Evolutionary conservation across 2,329 filamentous ascomycete genomes (phyloP).

Genomic region (Chlorencoelia australis): DNA sequence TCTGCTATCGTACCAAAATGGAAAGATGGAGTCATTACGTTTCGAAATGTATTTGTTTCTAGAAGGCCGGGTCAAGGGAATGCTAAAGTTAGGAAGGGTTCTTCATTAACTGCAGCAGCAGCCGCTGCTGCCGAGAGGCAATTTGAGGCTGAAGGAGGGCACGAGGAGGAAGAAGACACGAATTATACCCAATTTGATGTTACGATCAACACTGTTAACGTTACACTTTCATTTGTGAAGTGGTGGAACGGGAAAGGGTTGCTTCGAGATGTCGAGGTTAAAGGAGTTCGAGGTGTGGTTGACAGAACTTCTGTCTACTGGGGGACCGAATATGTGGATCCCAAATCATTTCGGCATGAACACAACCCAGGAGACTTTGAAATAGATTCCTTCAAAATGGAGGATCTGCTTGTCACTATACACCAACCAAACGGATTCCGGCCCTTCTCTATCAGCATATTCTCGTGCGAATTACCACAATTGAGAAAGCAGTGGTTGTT

Average conservation of each 20-base stretch:
- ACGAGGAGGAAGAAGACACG: slow-evolving; percentile 63
- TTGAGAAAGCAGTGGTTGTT: slow-evolving; percentile 94
- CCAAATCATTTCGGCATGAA: slow-evolving; percentile 76
- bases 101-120: slow-evolving; percentile 72
- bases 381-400: slow-evolving; percentile 91
- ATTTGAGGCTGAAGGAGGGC: slow-evolving; percentile 34
- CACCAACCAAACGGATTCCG: slow-evolving; percentile 85
- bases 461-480: slow-evolving; percentile 86
- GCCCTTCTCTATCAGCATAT: slow-evolving; percentile 94
- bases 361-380: slow-evolving; percentile 92
- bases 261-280: slow-evolving; percentile 84
- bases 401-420: slow-evolving; percentile 83
- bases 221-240: slow-evolving; percentile 93
- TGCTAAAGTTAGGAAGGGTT: slow-evolving; percentile 85
- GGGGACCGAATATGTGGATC: slow-evolving; percentile 60
- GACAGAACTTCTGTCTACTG: slow-evolving; percentile 79
- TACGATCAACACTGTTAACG: slow-evolving; percentile 89
- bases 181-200: slow-evolving; percentile 98
- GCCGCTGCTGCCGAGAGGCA: slow-evolving; percentile 66
- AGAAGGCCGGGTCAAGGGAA: slow-evolving; percentile 73
- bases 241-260: slow-evolving; percentile 98
- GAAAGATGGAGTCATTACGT: slow-evolving; percentile 90
- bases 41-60: slow-evolving; percentile 94
- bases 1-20: slow-evolving; percentile 95
- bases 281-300: slow-evolving; percentile 83